Base-by-base conservation (phyloP, 148 eudicot genomes). In the Silene uniflora region DNA sequence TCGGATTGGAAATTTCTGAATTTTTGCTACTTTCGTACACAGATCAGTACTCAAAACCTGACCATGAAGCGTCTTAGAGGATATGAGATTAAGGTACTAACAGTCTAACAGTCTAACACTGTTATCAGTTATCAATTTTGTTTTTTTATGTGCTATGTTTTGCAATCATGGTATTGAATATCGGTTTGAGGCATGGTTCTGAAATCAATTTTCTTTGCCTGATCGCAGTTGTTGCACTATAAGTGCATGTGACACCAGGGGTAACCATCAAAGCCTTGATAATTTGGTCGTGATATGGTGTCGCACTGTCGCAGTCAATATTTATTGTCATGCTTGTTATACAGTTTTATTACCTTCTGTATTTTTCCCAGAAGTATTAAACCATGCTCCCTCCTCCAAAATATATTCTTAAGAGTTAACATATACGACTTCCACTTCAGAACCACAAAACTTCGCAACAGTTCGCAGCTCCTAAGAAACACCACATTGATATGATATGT, bases 11-110 rank as follows among this genome's bases (percentile, higher is more conserved):
- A 23, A 29, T 10, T n/a, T 65, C 16, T 79, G 64, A 71, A 21
- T 63, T 39, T 14, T 2, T 83, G 73, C 80, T 76, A 52, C 86
- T 81, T 82, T 77, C 17, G 84, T 75, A 62, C 76, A 85, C 96
- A 95, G 99, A 91, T 95, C 84, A 83, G 87, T 73, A 84, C 87
- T 60, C 99, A 95, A 75, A 92, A 91, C 76, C 83, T 95, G 84
- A 89, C 90, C 42, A 87, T 95, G 96, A 90, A 88, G 79, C 93
- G 99, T 74, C 89, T 95, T 67, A 85, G 96, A 76, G 99, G 99
- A 70, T 78, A 87, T 76, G 99, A 95, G 79, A 92, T 95, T 54
- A 95, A 88, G 97, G 99, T 95, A 75, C 60, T 62, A 4, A 21
- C 56, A 10, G 55, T n/a, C n/a, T n/a, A n/a, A n/a, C n/a, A n/a